Evolutionary conservation across 208 protist species (phyloP).

Genomic region (Acanthamoeba divionensis): DNA sequence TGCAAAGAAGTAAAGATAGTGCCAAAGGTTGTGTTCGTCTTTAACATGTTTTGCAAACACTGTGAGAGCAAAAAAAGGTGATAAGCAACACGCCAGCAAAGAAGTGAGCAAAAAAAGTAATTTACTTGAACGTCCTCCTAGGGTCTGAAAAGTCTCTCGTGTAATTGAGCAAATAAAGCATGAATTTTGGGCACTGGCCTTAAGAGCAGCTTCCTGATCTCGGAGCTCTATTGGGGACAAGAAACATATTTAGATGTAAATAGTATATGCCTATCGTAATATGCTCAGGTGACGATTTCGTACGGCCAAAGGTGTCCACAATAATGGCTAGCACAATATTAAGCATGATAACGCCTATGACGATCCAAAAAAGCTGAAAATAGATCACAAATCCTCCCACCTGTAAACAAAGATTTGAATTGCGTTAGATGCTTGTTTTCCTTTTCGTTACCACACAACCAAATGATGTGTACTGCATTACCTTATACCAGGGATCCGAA

Average conservation of each 20-base stretch:
- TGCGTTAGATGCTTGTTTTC: too few species aligned
- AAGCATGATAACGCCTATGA: slow-evolving; percentile 41
- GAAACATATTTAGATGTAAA: too few species aligned
- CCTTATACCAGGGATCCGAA: neutral
- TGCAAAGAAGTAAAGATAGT: slow-evolving; percentile 52
- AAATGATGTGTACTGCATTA: too few species aligned
- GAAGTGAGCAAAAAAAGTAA: neutral
- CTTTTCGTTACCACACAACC: too few species aligned
- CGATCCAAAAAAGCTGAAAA: slow-evolving; percentile 42
- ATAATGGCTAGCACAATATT: slow-evolving; percentile 50
- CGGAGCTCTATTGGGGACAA: neutral
- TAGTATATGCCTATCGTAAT: too few species aligned
- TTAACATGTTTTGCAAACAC: slow-evolving; percentile 19
- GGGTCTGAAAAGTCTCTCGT: slow-evolving; percentile 6
- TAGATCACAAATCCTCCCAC: slow-evolving; percentile 2
- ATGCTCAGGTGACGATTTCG: neutral
- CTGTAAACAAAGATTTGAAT: too few species aligned
- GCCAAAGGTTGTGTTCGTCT: slow-evolving; percentile 34
- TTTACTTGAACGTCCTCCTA: slow-evolving; percentile 23
- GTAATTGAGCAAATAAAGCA: slow-evolving; percentile 45
- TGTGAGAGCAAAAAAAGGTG: neutral
- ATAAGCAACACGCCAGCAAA: neutral
- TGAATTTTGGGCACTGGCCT: neutral
- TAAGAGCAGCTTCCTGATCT: neutral
- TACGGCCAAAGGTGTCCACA: slow-evolving; percentile 49